Evolutionary conservation across 371 early-diverging fungal species (phyloP), one percentile per base, ranked within the genome.

Genomic region (Circinella minor): DNA sequence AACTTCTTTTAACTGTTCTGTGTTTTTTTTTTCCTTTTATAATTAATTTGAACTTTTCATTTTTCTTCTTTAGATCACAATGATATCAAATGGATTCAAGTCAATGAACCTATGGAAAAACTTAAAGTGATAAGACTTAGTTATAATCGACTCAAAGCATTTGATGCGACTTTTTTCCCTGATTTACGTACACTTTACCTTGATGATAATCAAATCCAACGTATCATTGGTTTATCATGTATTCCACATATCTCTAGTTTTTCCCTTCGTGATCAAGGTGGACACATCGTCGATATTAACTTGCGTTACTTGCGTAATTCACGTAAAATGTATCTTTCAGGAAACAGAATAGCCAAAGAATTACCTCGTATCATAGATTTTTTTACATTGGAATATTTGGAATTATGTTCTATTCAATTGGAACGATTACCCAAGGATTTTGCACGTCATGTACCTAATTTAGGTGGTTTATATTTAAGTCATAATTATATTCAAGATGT

Each of bases 231-330:
- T 14, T 72, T 83, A 14, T 72, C 77, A 6, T 76, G 72, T 9
- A 66, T 80, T 48, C 66, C 80, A 11, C 76, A 79, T 0, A 64
- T 88, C 38, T 81, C 80, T 47, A 83, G 80, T 46, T 85, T 88
- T 37, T 88, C 89, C 0, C 55, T 83, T 4, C 77, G 89, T 48
- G 87, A 87, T 61, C 89, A 88, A 71, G 86, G 85, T 4, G 80
- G 81, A 3, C 77, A 81, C 51, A 72, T 73, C 60, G 69, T 78
- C 79, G 79, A 80, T 36, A 73, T 82, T 11, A 81, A 80, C n/a
- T 61, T 87, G 69, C 77, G 74, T 3, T 78, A 84, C 36, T 75
- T 88, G 61, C 77, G 83, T 37, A 79, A 81, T 20, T 70, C 77
- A 38, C 77, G 85, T 17, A 88, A 87, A 51, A 70, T 87, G 3